phyloP scores from a whole-genome alignment of 2,329 filamentous ascomycete species.

The Ascochyta viciae-villosae region DNA sequence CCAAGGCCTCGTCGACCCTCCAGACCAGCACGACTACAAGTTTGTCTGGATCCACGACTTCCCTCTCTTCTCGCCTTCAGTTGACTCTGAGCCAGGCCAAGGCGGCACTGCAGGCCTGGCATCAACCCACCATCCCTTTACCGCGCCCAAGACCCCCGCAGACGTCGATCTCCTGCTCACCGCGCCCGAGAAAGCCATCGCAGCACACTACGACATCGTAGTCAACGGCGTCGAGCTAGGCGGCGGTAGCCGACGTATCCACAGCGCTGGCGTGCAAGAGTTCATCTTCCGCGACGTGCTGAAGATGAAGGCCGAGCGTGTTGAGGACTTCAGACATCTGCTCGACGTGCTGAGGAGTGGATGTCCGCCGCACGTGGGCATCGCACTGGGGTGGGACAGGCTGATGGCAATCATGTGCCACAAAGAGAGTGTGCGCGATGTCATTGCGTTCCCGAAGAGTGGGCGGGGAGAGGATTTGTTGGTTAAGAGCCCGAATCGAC shows the following conservation, averaged over 20 bases:
- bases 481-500: slow-evolving; percentile 75
- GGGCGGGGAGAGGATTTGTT: slow-evolving; percentile 87
- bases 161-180: slow-evolving; percentile 79
- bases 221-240: slow-evolving; percentile 95
- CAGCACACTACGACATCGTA: slow-evolving; percentile 94
- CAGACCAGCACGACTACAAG: slow-evolving; percentile 60
- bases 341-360: slow-evolving; percentile 82
- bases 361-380: slow-evolving; percentile 92
- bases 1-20: slow-evolving; percentile 62
- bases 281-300: slow-evolving; percentile 85
- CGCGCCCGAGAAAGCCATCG: slow-evolving; percentile 74
- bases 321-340: slow-evolving; percentile 85
- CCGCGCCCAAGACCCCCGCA: slow-evolving; percentile 73
- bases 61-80: slow-evolving; percentile 83
- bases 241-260: slow-evolving; percentile 91
- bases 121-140: slow-evolving; percentile 95
- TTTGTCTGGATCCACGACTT: slow-evolving; percentile 92
- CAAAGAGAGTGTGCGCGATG: slow-evolving; percentile 81
- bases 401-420: slow-evolving; percentile 81
- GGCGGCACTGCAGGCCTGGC: slow-evolving; percentile 80
- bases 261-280: slow-evolving; percentile 81
- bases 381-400: slow-evolving; percentile 91
- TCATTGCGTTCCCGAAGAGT: slow-evolving; percentile 96
- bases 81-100: slow-evolving; percentile 74
- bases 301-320: slow-evolving; percentile 72